Base-by-base conservation (phyloP, 306 rosid genomes). In the Corylus avellana region DNA sequence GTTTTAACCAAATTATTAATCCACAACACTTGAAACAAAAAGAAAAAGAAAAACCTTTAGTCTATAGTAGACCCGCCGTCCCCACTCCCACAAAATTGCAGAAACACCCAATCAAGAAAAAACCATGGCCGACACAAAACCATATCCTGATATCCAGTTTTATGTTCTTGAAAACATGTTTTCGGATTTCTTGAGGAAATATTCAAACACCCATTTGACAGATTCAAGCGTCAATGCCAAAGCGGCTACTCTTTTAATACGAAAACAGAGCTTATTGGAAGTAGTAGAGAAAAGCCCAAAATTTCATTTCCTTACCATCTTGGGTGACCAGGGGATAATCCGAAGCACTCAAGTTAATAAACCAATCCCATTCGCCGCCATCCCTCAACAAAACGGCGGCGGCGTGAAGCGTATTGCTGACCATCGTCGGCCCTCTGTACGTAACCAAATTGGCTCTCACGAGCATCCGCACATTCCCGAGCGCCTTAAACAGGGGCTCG, bases 341-440 rank as follows among this genome's bases (percentile, higher is more conserved):
- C 1, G 94, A 90, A 75, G 97, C 92, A 75, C 95, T 88, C 68
- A 91, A 80, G 81, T 91, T 91, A 56, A 91, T 87, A 49, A 91
- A 91, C 97, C 97, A 90, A 80, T 92, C 97, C 97, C 97, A 92
- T 1, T 92, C 88, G 25, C 85, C 88, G 64, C 91, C 94, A 48
- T 86, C 88, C 84, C 73, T 88, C 64, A 92, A 71, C 87, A 92
- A 85, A 76, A 87, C 81, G 32, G 97, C 88, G 4, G 94, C 94
- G 27, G 94, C 97, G 63, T 90, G 97, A 61, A 92, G 92, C 46
- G 94, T 90, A 49, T 92, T 92, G 13, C 88, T 81, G 20, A 90
- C 94, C 94, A 92, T 92, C 12, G 92, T 91, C 0, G 95, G 95
- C 13, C 95, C 92, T 70, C 92, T 80, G 20, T 88, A 91, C 37